These are phyloP conservation scores for Calonectria pauciramosa DNA, from an alignment of 2,329 filamentous ascomycete species.

Conservation along the genomic window DNA sequence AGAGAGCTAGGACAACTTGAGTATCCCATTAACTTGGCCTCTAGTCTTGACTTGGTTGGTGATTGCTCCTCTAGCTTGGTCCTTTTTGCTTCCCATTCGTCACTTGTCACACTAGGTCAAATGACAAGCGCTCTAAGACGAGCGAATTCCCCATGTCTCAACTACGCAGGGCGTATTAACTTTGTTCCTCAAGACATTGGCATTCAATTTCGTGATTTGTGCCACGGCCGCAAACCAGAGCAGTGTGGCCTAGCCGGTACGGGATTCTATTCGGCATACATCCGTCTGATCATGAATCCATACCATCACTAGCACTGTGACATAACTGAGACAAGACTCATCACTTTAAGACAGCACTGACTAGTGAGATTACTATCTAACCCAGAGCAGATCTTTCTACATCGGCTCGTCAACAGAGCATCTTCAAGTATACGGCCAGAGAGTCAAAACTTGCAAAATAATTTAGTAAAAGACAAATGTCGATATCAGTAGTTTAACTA, in stretches of 20 bases:
- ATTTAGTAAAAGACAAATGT: not conserved
- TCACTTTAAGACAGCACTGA: not conserved
- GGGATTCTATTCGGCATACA: not conserved
- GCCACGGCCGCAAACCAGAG: not conserved
- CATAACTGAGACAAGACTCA: not conserved
- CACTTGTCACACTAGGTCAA: not conserved
- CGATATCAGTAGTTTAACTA: not conserved
- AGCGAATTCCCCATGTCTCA: not conserved
- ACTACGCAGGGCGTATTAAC: not conserved
- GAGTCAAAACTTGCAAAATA: no score
- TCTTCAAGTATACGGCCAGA: no score
- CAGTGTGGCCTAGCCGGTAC: not conserved
- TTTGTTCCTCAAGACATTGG: not conserved
- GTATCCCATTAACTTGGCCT: not conserved
- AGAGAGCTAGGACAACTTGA: rapidly evolving
- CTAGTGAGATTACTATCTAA: not conserved
- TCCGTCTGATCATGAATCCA: not conserved
- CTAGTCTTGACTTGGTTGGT: not conserved
- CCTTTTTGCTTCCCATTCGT: not conserved
- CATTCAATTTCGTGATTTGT: not conserved
- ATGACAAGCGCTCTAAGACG: not conserved
- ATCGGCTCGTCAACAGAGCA: no score
- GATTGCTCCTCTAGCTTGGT: not conserved
- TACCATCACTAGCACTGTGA: not conserved
- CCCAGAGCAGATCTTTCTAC: no score